Evolutionary conservation across 108 stramenopile genomes (phyloP).

Genomic region (Mayamaea pseudoterrestris): DNA sequence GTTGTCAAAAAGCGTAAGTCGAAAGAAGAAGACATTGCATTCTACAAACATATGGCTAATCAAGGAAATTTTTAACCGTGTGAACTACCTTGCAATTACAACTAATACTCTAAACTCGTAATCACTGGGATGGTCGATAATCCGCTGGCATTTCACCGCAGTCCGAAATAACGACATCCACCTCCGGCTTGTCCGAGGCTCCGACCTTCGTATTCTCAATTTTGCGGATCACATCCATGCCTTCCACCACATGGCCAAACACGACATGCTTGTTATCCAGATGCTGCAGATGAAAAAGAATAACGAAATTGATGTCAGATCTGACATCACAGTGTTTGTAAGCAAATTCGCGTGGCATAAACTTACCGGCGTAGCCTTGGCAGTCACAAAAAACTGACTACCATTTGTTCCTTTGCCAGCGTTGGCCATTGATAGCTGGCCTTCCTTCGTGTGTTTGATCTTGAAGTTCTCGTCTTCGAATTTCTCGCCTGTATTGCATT

Average conservation of each 20-base stretch:
- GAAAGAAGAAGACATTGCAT: conserved; percentile 63
- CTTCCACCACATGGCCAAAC: conserved; percentile 95
- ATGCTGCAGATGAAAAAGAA: too few relatives aligned
- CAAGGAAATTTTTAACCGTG: too few relatives aligned
- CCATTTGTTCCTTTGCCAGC: conserved; percentile 87
- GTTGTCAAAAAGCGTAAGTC: conserved; percentile 71
- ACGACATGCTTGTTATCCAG: conserved; percentile 98
- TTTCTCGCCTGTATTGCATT: conserved; percentile 87
- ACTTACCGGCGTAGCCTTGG: conserved; percentile 66
- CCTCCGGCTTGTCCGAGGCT: conserved; percentile 60
- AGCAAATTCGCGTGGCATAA: too few relatives aligned
- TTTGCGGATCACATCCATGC: conserved; percentile 87
- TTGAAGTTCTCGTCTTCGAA: conserved; percentile 85
- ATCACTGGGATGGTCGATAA: conserved; percentile 28
- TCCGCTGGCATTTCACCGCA: conserved; percentile 75
- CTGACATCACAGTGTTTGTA: too few relatives aligned
- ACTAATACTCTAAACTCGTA: too few relatives aligned
- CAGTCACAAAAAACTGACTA: conserved; percentile 92
- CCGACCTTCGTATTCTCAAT: conserved; percentile 65
- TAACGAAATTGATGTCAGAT: too few relatives aligned
- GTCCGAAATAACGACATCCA: conserved; percentile 81
- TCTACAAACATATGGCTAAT: conserved; percentile 70
- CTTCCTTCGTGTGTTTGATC: conserved; percentile 74
- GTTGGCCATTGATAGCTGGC: conserved; percentile 72
- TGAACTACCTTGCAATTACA: too few relatives aligned